Conservation (phyloP, 2,329 filamentous ascomycete species). For the Lasiodiplodia sp. region DNA sequence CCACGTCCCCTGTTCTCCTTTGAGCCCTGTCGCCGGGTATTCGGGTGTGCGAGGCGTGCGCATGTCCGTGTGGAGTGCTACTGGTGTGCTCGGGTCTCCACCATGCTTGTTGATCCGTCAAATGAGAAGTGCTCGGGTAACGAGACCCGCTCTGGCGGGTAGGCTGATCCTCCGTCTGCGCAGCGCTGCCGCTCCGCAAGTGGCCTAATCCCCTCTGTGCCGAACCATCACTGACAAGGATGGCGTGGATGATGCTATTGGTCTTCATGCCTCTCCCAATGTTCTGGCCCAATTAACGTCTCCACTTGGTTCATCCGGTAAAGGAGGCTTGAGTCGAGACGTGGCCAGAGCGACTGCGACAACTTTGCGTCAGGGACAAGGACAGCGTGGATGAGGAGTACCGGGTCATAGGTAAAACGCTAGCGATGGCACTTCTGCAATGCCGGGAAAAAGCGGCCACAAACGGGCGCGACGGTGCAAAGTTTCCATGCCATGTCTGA, state of each 20-base stretch:
- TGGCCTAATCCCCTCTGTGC: not conserved
- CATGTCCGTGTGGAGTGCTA: constrained; percentile 13
- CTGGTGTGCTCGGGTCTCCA: constrained; percentile 20
- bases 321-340: not conserved
- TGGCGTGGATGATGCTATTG: constrained; percentile 2
- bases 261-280: not conserved
- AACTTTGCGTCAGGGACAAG: not conserved
- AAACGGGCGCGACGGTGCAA: not conserved
- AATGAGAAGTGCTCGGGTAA: constrained; percentile 21
- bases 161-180: constrained; percentile 16
- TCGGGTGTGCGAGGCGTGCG: constrained; percentile 19
- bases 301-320: not conserved
- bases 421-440: not conserved
- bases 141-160: constrained; percentile 14
- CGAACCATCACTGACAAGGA: not conserved
- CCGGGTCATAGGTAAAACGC: constrained; percentile 5
- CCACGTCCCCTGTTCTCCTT: not conserved
- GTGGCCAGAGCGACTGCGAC: constrained; percentile 2
- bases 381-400: not conserved
- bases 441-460: not conserved
- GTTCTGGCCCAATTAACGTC: not conserved
- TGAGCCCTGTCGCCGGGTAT: constrained; percentile 22
- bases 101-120: constrained; percentile 7
- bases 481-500: constrained; percentile 15
- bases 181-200: not conserved